Percentiles rank a stretch among this genome's conserved stretches.
Conservation (phyloP, 139 green algal genomes). For the Bryopsis sp. region DNA sequence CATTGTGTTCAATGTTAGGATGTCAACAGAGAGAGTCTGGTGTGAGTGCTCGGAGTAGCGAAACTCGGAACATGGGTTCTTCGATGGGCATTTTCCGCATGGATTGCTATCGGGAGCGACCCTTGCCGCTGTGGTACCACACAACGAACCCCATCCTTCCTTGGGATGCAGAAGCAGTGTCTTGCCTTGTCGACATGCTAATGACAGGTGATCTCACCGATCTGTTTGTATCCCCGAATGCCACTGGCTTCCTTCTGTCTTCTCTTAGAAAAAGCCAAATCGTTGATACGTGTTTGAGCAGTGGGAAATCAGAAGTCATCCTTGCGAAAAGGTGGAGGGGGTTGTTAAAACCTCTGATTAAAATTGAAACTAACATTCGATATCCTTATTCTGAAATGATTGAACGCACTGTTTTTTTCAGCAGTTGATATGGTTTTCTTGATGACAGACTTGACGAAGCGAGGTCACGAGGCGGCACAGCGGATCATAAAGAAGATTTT, state of each 20-base stretch:
- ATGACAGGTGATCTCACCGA: background rate
- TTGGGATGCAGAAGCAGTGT: conserved; percentile 14
- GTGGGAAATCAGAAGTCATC: no score
- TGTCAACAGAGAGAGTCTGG: background rate
- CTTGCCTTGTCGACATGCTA: conserved; percentile 11
- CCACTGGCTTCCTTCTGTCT: no score
- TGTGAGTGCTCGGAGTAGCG: background rate
- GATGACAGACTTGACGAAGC: no score
- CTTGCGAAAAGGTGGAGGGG: no score
- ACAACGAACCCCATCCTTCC: conserved; percentile 9
- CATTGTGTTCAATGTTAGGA: background rate
- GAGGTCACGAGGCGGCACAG: background rate
- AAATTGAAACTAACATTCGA: no score
- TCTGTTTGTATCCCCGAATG: no score
- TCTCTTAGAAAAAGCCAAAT: no score
- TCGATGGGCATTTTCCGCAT: background rate
- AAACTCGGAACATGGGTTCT: background rate
- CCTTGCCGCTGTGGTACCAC: conserved; percentile 15
- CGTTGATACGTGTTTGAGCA: no score
- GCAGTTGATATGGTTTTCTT: no score
- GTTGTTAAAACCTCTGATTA: no score
- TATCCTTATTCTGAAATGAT: no score
- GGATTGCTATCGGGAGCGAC: background rate
- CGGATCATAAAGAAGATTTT: conserved; percentile 18
- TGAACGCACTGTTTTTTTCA: no score